A percentile compares a stretch with the other conserved stretches of the same genome.
Evolutionary conservation across 1,284 basidiomycete species (phyloP).

Genomic region (Paramarasmius palmivorus): DNA sequence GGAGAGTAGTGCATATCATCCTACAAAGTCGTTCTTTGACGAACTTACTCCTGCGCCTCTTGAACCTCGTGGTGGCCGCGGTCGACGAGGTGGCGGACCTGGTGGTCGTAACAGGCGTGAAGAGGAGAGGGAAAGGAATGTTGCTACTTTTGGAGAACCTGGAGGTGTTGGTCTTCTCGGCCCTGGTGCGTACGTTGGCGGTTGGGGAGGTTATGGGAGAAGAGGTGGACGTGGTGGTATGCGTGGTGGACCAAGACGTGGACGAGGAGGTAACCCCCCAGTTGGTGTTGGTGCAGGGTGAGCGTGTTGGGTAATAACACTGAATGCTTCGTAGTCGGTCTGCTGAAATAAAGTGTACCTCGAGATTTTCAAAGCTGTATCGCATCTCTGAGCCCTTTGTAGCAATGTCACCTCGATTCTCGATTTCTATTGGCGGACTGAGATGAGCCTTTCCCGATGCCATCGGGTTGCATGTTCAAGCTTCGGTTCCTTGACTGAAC

Average conservation of each 20-base stretch:
- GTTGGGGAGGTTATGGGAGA: constrained; percentile 44
- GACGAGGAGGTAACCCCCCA: neutral
- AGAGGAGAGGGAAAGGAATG: constrained; percentile 77
- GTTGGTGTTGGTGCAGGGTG: constrained; percentile 4
- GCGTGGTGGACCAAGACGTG: constrained; percentile 7
- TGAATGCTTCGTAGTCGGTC: neutral
- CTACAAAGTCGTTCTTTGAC: constrained; percentile 77
- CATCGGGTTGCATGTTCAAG: too few relatives aligned
- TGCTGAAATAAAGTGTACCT: too few relatives aligned
- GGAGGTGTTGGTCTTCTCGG: constrained; percentile 74
- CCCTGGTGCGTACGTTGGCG: constrained; percentile 52
- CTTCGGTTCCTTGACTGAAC: too few relatives aligned
- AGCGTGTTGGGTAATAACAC: neutral
- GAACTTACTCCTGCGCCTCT: constrained; percentile 45
- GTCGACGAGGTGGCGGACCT: constrained; percentile 34
- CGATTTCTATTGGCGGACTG: too few relatives aligned
- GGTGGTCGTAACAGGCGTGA: constrained; percentile 65
- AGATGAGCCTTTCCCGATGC: too few relatives aligned
- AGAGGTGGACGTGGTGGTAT: constrained; percentile 21
- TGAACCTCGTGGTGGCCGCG: constrained; percentile 28
- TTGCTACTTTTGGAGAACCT: constrained; percentile 81
- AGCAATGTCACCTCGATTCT: too few relatives aligned
- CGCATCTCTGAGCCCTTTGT: too few relatives aligned
- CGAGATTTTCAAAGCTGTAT: too few relatives aligned
- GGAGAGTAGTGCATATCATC: constrained; percentile 59